Evolutionary conservation across 2,329 filamentous ascomycete genomes (phyloP).

Genomic region (Ophiosphaerella herpotricha): DNA sequence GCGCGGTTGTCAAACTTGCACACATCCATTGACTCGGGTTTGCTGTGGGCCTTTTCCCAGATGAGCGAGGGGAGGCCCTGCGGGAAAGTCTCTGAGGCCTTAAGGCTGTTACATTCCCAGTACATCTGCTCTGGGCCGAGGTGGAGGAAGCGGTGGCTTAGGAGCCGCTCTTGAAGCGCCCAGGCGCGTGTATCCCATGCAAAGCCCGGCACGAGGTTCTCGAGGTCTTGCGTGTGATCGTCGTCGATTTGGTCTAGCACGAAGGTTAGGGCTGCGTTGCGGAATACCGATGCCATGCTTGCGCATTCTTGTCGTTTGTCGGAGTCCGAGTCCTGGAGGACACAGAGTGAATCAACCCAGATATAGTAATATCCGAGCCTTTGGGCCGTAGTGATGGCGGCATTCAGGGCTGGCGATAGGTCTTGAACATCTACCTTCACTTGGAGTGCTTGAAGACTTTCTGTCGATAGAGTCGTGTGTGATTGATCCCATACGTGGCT

Average conservation of each 20-base stretch:
- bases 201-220: slow-evolving; percentile 22
- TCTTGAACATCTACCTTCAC: slow-evolving; percentile 16
- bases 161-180: slow-evolving; percentile 43
- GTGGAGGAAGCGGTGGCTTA: slow-evolving; percentile 40
- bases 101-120: slow-evolving; percentile 46
- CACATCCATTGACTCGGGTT: background rate
- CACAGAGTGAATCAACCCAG: slow-evolving; percentile 42
- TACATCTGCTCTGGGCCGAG: slow-evolving; percentile 41
- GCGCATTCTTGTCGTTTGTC: slow-evolving; percentile 39
- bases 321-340: slow-evolving; percentile 38
- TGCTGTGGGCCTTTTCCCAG: slow-evolving; percentile 44
- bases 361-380: slow-evolving; percentile 38
- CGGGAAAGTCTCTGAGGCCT: slow-evolving; percentile 44
- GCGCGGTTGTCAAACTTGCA: background rate
- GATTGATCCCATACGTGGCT: slow-evolving; percentile 34
- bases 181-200: slow-evolving; percentile 44
- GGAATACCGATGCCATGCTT: slow-evolving; percentile 39
- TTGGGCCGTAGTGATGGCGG: slow-evolving; percentile 33
- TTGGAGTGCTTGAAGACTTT: slow-evolving; percentile 18
- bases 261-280: slow-evolving; percentile 41
- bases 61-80: slow-evolving; percentile 38
- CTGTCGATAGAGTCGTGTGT: slow-evolving; percentile 26
- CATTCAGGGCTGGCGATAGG: slow-evolving; percentile 28
- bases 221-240: background rate
- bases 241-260: slow-evolving; percentile 21